Base-by-base conservation (phyloP, 805 yeast genomes). In the Barnettozyma botsteinii region DNA sequence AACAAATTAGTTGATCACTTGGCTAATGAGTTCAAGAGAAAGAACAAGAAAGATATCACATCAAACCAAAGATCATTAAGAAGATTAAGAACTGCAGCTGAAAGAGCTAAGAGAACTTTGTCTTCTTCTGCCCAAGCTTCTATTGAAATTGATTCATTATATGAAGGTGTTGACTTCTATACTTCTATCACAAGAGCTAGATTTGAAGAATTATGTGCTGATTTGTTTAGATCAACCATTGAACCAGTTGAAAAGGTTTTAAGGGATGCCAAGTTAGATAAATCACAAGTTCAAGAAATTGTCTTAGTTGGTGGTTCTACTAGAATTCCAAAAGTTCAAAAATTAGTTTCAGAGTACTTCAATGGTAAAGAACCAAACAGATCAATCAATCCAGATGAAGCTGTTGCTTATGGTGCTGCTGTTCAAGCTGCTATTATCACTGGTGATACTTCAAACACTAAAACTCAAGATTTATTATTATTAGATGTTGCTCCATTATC, bases 321-420 rank as follows among this genome's bases (percentile, higher is more conserved):
- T 60, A 89, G 97, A 84, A 89, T 89, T 75, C 98, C 98, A 77
- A 89, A 86, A 78, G 83, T 91, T 57, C 98, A 89, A 75, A 89
- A 89, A 70, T 79, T 89, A 60, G 96, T 89, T 43, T 85, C 96
- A 57, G 98, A 91, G 71, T 91, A 77, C 85, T 89, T 91, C 82
- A 87, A 89, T 72, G 97, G 97, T 69, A 91, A 89, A 76, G 96
- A 89, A 73, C 96, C 96, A 71, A 86, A 87, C 79, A 87, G 82
- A 77, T 87, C 96, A 44, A 89, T 89, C 70, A 89, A 89, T 83
- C 98, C 97, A 59, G 97, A 89, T 77, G 97, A 88, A 77, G 97
- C 97, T 65, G 97, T 88, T 69, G 97, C 97, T 62, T 88, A 88
- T 75, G 97, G 97, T 83, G 97, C 97, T 55, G 97, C 97, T 54